Percentiles rank a stretch among this genome's conserved stretches.
Evolutionary conservation across 2,329 filamentous ascomycete species (phyloP).

Genomic region (Trichoderma sp.): DNA sequence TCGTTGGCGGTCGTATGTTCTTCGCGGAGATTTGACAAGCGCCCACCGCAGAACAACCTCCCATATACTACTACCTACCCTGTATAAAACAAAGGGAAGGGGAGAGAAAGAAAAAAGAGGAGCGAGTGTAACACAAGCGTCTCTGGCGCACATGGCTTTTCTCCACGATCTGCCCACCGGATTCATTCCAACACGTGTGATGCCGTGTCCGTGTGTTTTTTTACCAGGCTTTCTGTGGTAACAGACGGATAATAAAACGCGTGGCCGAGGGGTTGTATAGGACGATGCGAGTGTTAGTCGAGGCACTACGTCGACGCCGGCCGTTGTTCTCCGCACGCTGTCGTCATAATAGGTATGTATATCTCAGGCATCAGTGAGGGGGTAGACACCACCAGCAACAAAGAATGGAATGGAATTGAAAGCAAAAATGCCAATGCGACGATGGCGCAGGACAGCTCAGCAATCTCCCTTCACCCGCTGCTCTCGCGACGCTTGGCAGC

Average conservation of each 20-base stretch:
- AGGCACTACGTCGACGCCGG: background rate
- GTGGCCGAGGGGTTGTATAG: background rate
- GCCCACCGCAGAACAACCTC: background rate
- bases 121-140: background rate
- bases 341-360: too few relatives aligned
- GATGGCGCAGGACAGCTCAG: conserved; percentile 3
- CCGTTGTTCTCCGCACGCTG: conserved; percentile 6
- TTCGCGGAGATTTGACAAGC: background rate
- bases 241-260: background rate
- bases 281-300: background rate
- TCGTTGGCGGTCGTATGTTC: too few relatives aligned
- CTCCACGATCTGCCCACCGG: conserved; percentile 12
- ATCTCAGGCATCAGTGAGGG: conserved; percentile 3
- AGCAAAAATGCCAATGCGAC: background rate
- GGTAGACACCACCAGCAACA: background rate
- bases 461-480: background rate
- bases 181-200: background rate
- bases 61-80: background rate
- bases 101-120: background rate
- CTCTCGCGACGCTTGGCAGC: background rate
- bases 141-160: background rate
- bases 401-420: background rate
- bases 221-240: background rate
- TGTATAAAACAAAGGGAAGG: background rate
- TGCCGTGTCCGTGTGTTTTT: background rate